A percentile compares a stretch with the other conserved stretches of the same genome.
Conservation (phyloP, 306 rosid genomes). For the Cicer bijugum region DNA sequence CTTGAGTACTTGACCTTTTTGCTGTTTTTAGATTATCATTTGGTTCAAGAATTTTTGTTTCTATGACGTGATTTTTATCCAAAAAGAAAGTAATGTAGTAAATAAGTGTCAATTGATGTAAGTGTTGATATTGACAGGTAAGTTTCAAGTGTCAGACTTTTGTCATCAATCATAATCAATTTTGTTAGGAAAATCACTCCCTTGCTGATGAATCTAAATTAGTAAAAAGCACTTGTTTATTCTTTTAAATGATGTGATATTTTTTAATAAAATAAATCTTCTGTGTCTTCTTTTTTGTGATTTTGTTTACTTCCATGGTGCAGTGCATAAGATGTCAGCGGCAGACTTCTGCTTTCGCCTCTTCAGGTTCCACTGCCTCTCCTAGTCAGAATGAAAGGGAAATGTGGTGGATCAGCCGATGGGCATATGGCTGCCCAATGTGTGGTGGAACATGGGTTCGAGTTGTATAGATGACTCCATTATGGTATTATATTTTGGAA, state of each 20-base stretch:
- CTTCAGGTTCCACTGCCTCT: conserved; percentile 62
- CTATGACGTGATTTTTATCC: not conserved
- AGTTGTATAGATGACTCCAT: conserved; percentile 66
- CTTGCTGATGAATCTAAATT: conserved; percentile 11
- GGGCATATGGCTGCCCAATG: conserved; percentile 97
- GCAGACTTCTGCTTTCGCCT: conserved; percentile 89
- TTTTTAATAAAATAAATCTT: not conserved
- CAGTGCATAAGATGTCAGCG: conserved; percentile 98
- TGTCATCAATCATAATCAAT: conserved; percentile 22
- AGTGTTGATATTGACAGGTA: conserved; percentile 27
- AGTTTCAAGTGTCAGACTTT: not conserved
- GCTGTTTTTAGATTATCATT: conserved; percentile 1
- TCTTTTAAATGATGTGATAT: not conserved
- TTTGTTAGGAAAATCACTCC: conserved; percentile 7
- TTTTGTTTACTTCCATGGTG: conserved; percentile 44
- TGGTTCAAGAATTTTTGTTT: conserved; percentile 7
- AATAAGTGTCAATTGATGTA: not conserved
- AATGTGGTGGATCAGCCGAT: conserved; percentile 97
- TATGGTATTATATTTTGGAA: not conserved
- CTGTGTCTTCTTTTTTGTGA: conserved; percentile 21
- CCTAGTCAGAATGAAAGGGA: conserved; percentile 67
- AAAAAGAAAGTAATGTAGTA: not conserved
- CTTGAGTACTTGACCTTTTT: not conserved
- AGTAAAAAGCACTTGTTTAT: not conserved
- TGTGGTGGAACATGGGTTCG: conserved; percentile 99